phyloP scores from a whole-genome alignment of 495 filamentous ascomycete species.

The Xylaria cubensis region DNA sequence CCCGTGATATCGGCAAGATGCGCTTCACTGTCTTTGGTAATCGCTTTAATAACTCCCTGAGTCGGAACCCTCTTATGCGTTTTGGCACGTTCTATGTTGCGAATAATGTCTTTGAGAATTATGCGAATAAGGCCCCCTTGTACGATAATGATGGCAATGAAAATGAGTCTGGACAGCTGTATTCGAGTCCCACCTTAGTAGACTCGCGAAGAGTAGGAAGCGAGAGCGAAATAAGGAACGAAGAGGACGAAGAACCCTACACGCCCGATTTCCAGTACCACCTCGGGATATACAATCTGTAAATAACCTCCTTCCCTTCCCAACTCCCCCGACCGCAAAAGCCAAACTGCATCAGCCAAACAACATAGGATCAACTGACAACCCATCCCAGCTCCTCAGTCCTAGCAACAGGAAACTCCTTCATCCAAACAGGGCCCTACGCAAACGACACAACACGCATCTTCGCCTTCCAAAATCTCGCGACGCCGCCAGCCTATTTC shows the following conservation, averaged over 20 bases:
- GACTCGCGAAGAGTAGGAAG: background rate
- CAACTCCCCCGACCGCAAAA: too few species aligned
- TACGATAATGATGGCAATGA: background rate
- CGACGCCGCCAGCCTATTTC: conserved; percentile 17
- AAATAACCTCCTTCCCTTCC: background rate
- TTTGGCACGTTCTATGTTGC: conserved; percentile 33
- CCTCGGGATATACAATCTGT: conserved; percentile 33
- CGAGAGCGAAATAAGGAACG: background rate
- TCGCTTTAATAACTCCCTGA: conserved; percentile 29
- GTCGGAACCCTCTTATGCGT: conserved; percentile 34
- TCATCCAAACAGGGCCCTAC: conserved; percentile 24
- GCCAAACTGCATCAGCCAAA: too few species aligned
- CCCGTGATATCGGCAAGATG: conserved; percentile 34
- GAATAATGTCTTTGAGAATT: conserved; percentile 23
- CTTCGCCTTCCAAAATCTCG: conserved; percentile 27
- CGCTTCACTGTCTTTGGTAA: conserved; percentile 36
- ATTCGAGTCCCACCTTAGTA: too few species aligned
- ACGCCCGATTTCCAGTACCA: conserved; percentile 30
- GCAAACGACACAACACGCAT: conserved; percentile 24
- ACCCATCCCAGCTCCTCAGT: conserved; percentile 20
- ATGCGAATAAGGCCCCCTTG: background rate
- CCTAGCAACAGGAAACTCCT: conserved; percentile 31
- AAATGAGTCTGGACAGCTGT: too few species aligned
- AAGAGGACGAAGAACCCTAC: background rate
- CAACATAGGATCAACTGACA: too few species aligned